Conservation (phyloP, 2,329 filamentous ascomycete species). For the Penicillium paneum region DNA sequence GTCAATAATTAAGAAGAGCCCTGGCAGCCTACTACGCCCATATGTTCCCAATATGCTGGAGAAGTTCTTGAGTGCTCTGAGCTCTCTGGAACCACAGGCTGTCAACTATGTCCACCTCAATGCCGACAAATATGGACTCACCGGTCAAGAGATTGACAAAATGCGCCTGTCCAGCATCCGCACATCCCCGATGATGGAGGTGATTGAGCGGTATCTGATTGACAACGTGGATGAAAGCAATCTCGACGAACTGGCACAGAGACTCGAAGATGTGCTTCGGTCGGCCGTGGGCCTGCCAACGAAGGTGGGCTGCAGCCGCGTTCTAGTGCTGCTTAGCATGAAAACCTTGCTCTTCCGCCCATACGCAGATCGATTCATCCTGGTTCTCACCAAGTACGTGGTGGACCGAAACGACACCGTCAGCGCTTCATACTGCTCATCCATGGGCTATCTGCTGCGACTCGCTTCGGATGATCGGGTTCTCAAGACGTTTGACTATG, state of each 20-base stretch:
- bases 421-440: conserved; percentile 79
- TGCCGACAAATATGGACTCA: conserved; percentile 77
- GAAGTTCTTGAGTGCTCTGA: conserved; percentile 75
- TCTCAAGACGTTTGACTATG: conserved; percentile 53
- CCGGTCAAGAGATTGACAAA: conserved; percentile 85
- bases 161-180: conserved; percentile 77
- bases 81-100: conserved; percentile 80
- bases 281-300: conserved; percentile 85
- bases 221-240: conserved; percentile 74
- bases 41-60: conserved; percentile 81
- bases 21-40: conserved; percentile 69
- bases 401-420: conserved; percentile 94
- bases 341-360: conserved; percentile 70
- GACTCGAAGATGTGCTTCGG: conserved; percentile 75
- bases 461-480: conserved; percentile 59
- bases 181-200: conserved; percentile 84
- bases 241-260: conserved; percentile 71
- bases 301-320: conserved; percentile 84
- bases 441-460: conserved; percentile 79
- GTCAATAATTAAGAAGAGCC: conserved; percentile 83
- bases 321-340: conserved; percentile 80
- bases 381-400: conserved; percentile 73
- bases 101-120: conserved; percentile 93
- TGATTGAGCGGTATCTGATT: conserved; percentile 76
- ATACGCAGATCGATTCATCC: conserved; percentile 72